phyloP scores from a whole-genome alignment of 2,329 filamentous ascomycete species.

The Fusarium torreyae region DNA sequence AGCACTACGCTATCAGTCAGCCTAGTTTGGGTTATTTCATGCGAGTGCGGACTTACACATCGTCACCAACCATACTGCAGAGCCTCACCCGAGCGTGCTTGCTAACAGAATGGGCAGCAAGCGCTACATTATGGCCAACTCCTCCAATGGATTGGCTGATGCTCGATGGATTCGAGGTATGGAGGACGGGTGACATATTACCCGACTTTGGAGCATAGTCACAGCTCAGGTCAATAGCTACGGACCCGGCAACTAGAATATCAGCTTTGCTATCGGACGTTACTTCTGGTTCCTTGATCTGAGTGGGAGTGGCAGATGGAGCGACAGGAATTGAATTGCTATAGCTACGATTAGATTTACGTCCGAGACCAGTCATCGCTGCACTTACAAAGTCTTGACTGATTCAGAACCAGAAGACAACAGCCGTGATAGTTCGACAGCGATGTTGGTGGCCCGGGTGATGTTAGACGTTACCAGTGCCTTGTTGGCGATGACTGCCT shows the following conservation, averaged over 20 bases:
- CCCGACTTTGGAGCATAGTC: conserved; percentile 69
- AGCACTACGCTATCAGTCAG: conserved; percentile 63
- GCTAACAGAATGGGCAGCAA: conserved; percentile 80
- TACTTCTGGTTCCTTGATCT: conserved; percentile 30
- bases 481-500: conserved; percentile 81
- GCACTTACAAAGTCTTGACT: conserved; percentile 57
- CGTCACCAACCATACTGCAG: conserved; percentile 86
- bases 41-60: conserved; percentile 67
- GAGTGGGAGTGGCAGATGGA: conserved; percentile 33
- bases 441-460: conserved; percentile 67
- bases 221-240: conserved; percentile 90
- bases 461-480: conserved; percentile 71
- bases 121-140: conserved; percentile 92
- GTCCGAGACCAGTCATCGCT: conserved; percentile 41
- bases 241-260: conserved; percentile 90
- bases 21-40: background rate
- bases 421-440: conserved; percentile 67
- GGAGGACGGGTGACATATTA: conserved; percentile 64
- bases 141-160: conserved; percentile 90
- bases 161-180: conserved; percentile 88
- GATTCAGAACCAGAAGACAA: conserved; percentile 52
- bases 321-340: conserved; percentile 49
- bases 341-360: conserved; percentile 57
- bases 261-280: conserved; percentile 61
- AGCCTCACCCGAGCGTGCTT: conserved; percentile 75